phyloP scores from a whole-genome alignment of 306 rosid genomes.

The Cucumis hystrix region DNA sequence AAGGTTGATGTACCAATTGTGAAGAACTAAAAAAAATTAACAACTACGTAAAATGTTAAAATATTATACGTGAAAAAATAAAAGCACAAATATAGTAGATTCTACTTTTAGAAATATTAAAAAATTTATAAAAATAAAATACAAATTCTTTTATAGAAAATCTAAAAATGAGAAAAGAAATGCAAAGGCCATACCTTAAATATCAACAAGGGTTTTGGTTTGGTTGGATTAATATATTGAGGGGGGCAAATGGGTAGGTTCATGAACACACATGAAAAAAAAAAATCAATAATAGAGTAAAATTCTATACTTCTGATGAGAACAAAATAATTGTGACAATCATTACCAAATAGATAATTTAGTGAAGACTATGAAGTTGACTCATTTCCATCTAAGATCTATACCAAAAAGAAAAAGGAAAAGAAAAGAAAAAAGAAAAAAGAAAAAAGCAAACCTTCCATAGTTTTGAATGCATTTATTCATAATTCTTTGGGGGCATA shows the following conservation, averaged over 20 bases:
- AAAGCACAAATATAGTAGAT: background rate
- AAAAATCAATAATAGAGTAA: slow-evolving; percentile 4
- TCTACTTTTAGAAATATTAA: background rate
- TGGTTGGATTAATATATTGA: background rate
- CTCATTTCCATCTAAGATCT: background rate
- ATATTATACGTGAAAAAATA: background rate
- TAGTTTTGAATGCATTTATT: background rate
- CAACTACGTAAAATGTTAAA: too few species aligned
- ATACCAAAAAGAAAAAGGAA: background rate
- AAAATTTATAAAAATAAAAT: background rate
- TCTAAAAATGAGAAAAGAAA: background rate
- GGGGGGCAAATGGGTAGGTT: slow-evolving; percentile 1
- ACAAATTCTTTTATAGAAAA: too few species aligned
- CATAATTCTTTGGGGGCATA: background rate
- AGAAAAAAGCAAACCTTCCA: background rate
- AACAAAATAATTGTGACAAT: background rate
- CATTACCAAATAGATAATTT: slow-evolving; percentile 2
- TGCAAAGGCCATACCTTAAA: background rate
- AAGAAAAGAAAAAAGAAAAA: background rate
- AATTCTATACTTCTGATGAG: background rate
- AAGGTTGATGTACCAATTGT: too few species aligned
- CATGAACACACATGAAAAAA: slow-evolving; percentile 7
- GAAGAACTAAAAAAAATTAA: too few species aligned
- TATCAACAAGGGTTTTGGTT: background rate
- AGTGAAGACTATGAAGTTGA: slow-evolving; percentile 7